A percentile compares a stretch with the other conserved stretches of the same genome.
Evolutionary conservation across 441 rosid genomes (phyloP).

Genomic region (Arabidopsis hybrid): DNA sequence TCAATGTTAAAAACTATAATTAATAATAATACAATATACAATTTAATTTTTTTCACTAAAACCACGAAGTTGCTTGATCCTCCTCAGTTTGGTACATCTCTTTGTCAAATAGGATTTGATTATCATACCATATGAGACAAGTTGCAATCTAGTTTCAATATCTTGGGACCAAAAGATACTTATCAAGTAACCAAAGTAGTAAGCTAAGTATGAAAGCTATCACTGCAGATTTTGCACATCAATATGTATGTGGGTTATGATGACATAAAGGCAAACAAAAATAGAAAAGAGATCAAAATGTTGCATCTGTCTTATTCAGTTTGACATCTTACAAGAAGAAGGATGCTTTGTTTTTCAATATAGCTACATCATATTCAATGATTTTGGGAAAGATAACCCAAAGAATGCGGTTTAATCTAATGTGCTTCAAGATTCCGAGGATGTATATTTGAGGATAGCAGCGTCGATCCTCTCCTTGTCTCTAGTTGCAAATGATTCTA

Average conservation of each 20-base stretch:
- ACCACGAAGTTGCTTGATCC: no score
- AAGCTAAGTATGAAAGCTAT: background rate
- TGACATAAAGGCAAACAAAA: background rate
- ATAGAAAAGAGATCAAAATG: background rate
- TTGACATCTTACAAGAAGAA: slow-evolving; percentile 21
- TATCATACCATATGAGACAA: no score
- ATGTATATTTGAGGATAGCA: slow-evolving; percentile 68
- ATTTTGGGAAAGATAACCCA: background rate
- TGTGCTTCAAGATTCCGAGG: slow-evolving; percentile 34
- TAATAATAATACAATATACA: no score
- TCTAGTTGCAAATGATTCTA: slow-evolving; percentile 91
- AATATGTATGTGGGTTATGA: background rate
- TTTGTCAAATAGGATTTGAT: no score
- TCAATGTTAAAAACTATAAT: background rate
- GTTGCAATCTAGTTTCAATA: no score
- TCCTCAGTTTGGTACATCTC: no score
- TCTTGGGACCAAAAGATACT: background rate
- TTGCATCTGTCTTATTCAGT: slow-evolving; percentile 26
- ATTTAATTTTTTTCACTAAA: no score
- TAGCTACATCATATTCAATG: slow-evolving; percentile 26
- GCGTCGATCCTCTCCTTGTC: slow-evolving; percentile 79
- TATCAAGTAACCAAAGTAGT: background rate
- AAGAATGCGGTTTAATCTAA: slow-evolving; percentile 3
- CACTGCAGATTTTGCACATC: background rate
- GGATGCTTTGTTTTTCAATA: slow-evolving; percentile 12